phyloP scores from a whole-genome alignment of 352 stramenopile species.

The Pythium monospermum region DNA sequence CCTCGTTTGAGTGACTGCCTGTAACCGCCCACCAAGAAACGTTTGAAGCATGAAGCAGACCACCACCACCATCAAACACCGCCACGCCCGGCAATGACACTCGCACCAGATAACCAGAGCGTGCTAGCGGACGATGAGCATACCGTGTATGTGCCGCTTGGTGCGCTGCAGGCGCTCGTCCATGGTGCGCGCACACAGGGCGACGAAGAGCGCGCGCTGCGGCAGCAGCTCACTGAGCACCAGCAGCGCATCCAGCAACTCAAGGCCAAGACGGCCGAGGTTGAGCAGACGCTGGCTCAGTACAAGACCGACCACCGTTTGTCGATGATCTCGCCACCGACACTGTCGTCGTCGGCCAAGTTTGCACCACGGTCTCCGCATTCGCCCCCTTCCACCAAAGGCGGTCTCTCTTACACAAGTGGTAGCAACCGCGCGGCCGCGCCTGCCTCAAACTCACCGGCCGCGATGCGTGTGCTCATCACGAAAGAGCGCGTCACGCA shows the following conservation, averaged over 20 bases:
- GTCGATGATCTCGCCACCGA: conserved; percentile 22
- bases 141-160: conserved; percentile 38
- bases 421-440: neutral
- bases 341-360: neutral
- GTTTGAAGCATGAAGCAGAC: too few relatives aligned
- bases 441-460: neutral
- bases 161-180: conserved; percentile 36
- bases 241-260: conserved; percentile 32
- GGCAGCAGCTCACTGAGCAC: conserved; percentile 30
- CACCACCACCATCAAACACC: neutral
- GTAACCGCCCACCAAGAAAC: too few relatives aligned
- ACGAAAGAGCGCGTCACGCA: conserved; percentile 45
- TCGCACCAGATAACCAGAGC: neutral
- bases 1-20: neutral
- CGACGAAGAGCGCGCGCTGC: conserved; percentile 32
- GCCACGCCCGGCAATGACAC: neutral
- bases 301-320: conserved; percentile 44
- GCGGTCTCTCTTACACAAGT: neutral
- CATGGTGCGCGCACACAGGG: conserved; percentile 29
- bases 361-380: neutral
- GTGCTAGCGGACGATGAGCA: neutral
- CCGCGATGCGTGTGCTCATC: conserved; percentile 19
- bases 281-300: conserved; percentile 44
- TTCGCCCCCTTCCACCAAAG: neutral
- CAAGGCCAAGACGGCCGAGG: conserved; percentile 28